These are phyloP conservation scores for Kuraishia ogatae DNA, from an alignment of 805 yeast species.

Conservation along the genomic window DNA sequence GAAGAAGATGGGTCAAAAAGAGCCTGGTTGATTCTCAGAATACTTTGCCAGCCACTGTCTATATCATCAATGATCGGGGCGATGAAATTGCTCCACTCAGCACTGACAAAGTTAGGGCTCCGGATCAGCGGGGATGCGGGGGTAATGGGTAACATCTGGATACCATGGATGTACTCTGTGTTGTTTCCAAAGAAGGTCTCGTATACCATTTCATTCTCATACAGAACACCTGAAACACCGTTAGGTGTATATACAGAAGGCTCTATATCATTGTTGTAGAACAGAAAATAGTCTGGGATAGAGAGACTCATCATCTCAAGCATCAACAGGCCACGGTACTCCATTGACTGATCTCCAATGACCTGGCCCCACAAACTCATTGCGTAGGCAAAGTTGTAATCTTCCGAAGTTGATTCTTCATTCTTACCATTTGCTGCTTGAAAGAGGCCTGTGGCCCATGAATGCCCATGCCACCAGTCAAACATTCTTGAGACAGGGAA, in stretches of 20 bases:
- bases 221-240: slow-evolving; percentile 65
- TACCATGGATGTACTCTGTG: slow-evolving; percentile 67
- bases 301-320: slow-evolving; percentile 49
- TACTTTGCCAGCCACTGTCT: slow-evolving; percentile 65
- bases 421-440: slow-evolving; percentile 70
- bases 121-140: slow-evolving; percentile 58
- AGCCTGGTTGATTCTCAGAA: slow-evolving; percentile 67
- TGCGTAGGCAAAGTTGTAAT: slow-evolving; percentile 63
- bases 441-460: slow-evolving; percentile 71
- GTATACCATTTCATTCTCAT: slow-evolving; percentile 66
- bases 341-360: slow-evolving; percentile 42
- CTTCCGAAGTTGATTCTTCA: slow-evolving; percentile 69
- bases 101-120: slow-evolving; percentile 39
- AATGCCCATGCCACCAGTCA: slow-evolving; percentile 73
- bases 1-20: slow-evolving; percentile 59
- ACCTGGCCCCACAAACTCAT: slow-evolving; percentile 58
- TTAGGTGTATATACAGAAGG: slow-evolving; percentile 49
- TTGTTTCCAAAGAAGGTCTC: slow-evolving; percentile 71
- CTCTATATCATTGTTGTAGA: slow-evolving; percentile 44
- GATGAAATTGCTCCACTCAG: slow-evolving; percentile 56
- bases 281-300: slow-evolving; percentile 47
- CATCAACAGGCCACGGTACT: slow-evolving; percentile 48
- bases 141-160: slow-evolving; percentile 72
- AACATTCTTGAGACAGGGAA: slow-evolving; percentile 67
- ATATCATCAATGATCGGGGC: slow-evolving; percentile 34